These are phyloP conservation scores for Triangularia setosa DNA, from an alignment of 2,329 filamentous ascomycete genomes.

Conservation along the genomic window DNA sequence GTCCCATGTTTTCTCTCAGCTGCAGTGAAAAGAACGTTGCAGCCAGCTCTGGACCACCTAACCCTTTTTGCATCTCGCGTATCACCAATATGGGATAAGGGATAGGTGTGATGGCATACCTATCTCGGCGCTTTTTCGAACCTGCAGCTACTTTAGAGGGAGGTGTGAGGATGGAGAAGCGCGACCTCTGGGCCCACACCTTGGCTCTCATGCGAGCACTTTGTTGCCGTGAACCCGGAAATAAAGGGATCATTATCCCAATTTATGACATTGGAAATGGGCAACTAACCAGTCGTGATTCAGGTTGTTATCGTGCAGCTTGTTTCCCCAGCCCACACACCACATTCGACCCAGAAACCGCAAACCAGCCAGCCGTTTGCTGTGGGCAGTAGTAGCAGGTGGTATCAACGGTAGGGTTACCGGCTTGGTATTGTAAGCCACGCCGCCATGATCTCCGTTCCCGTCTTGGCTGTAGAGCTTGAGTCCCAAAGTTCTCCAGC, in stretches of 20 bases:
- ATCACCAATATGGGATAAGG: background rate
- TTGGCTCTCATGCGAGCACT: background rate
- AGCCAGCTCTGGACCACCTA: background rate
- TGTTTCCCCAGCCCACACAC: background rate
- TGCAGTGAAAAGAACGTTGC: constrained; percentile 1
- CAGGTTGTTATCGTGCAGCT: background rate
- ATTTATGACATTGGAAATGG: background rate
- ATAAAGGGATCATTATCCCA: background rate
- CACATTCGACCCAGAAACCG: background rate
- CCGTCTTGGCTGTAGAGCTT: constrained; percentile 12
- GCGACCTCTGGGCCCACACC: background rate
- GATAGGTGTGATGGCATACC: background rate
- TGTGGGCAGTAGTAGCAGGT: background rate
- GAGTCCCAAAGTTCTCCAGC: background rate
- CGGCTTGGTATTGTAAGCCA: background rate
- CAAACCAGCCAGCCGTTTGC: background rate
- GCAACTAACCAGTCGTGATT: background rate
- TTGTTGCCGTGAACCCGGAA: background rate
- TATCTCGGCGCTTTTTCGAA: background rate
- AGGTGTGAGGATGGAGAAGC: background rate
- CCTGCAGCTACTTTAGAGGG: background rate
- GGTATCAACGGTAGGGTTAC: background rate
- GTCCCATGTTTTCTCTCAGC: background rate
- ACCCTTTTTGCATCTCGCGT: background rate
- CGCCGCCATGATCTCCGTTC: background rate